phyloP scores from a whole-genome alignment of 2,329 filamentous ascomycete species.

The Aspergillus spinulosporus region DNA sequence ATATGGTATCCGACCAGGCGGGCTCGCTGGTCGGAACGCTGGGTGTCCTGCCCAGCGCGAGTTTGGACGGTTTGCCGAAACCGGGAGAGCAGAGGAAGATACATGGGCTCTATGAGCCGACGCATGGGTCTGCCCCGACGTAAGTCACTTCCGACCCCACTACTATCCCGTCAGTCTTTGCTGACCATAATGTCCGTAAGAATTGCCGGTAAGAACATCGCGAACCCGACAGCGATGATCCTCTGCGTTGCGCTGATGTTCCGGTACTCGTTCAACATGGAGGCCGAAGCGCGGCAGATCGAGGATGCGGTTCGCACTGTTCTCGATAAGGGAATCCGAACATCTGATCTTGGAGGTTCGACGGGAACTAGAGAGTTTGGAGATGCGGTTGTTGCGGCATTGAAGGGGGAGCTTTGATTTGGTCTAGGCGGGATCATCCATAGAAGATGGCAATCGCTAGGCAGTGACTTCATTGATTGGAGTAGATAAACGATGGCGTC shows the following conservation, averaged over 20 bases:
- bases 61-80: slow-evolving; percentile 76
- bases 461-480: background rate
- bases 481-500: background rate
- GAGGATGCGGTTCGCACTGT: slow-evolving; percentile 76
- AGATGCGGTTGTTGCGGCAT: slow-evolving; percentile 70
- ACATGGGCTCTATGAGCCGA: slow-evolving; percentile 91
- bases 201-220: slow-evolving; percentile 81
- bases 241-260: slow-evolving; percentile 92
- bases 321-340: slow-evolving; percentile 73
- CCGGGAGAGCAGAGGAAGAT: slow-evolving; percentile 62
- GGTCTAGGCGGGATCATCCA: background rate
- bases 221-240: slow-evolving; percentile 86
- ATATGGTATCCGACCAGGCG: slow-evolving; percentile 90
- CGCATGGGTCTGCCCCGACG: slow-evolving; percentile 63
- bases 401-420: slow-evolving; percentile 36
- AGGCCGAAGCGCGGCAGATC: slow-evolving; percentile 70
- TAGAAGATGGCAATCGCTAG: background rate
- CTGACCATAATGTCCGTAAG: slow-evolving; percentile 47
- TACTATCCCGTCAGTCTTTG: background rate
- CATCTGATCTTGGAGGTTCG: slow-evolving; percentile 76
- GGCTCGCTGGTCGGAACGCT: slow-evolving; percentile 85
- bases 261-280: slow-evolving; percentile 79
- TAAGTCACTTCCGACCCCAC: slow-evolving; percentile 22
- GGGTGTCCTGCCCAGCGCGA: slow-evolving; percentile 81
- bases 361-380: slow-evolving; percentile 71